These are phyloP conservation scores for Stromatinia cepivora DNA, from an alignment of 2,329 filamentous ascomycete species.

Conservation along the genomic window DNA sequence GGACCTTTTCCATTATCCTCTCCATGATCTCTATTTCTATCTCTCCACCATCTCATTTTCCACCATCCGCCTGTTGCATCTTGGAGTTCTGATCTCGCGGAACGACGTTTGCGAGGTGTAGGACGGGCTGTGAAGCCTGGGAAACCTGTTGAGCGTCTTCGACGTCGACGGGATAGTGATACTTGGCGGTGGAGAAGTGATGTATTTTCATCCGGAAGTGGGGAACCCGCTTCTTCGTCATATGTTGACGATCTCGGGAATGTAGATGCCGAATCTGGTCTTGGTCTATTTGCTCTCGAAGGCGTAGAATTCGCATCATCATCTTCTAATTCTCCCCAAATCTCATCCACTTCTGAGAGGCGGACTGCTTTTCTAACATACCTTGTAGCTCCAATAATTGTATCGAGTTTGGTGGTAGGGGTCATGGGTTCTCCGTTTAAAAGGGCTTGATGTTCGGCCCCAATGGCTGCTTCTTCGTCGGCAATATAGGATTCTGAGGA, in stretches of 20 bases:
- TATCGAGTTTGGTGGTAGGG: slow-evolving; percentile 38
- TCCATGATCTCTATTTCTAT: slow-evolving; percentile 4
- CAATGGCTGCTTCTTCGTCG: slow-evolving; percentile 40
- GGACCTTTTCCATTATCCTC: slow-evolving; percentile 29
- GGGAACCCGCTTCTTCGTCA: slow-evolving; percentile 24
- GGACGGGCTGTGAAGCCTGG: slow-evolving; percentile 58
- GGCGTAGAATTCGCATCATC: slow-evolving; percentile 48
- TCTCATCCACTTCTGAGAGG: slow-evolving; percentile 68
- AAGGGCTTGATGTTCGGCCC: slow-evolving; percentile 37
- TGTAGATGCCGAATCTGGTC: slow-evolving; percentile 25
- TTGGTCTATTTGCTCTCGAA: slow-evolving; percentile 24
- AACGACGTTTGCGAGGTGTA: slow-evolving; percentile 33
- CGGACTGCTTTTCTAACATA: slow-evolving; percentile 37
- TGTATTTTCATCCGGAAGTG: slow-evolving; percentile 34
- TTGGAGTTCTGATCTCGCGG: slow-evolving; percentile 44
- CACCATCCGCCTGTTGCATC: slow-evolving; percentile 54
- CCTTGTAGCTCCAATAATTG: slow-evolving; percentile 37
- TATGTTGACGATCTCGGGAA: slow-evolving; percentile 12
- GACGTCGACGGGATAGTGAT: slow-evolving; percentile 42
- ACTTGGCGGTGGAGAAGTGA: slow-evolving; percentile 31
- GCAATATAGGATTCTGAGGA: slow-evolving; percentile 50
- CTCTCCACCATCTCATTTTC: slow-evolving; percentile 56
- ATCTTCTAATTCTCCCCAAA: slow-evolving; percentile 87
- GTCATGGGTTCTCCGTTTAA: slow-evolving; percentile 38
- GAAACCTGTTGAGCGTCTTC: slow-evolving; percentile 62